Evolutionary conservation across 2,329 filamentous ascomycete genomes (phyloP).

Genomic region (Dryadomyces quercivorus): DNA sequence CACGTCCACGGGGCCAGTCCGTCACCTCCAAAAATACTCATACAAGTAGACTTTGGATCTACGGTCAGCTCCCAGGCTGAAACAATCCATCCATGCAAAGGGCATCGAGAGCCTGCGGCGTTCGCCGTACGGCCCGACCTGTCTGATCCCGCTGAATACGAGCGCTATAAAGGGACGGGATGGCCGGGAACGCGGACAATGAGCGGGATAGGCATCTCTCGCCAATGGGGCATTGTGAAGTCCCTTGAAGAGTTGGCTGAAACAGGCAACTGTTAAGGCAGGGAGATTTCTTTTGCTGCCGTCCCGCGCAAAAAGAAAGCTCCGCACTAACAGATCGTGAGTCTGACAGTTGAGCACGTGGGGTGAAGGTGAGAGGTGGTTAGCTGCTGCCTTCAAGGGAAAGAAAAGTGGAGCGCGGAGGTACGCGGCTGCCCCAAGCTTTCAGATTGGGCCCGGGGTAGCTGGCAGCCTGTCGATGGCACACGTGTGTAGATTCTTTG

Average conservation of each 20-base stretch:
- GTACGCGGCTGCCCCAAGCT: conserved; percentile 1
- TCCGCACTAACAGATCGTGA: neutral
- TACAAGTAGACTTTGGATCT: too few relatives aligned
- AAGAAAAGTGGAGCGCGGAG: neutral
- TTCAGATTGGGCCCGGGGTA: neutral
- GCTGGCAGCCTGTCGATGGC: conserved; percentile 6
- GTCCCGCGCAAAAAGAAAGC: neutral
- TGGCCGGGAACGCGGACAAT: too few relatives aligned
- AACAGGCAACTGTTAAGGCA: neutral
- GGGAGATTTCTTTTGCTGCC: neutral
- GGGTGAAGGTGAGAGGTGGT: neutral
- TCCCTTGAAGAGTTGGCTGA: neutral
- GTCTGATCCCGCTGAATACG: too few relatives aligned
- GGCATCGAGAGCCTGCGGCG: too few relatives aligned
- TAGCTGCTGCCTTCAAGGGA: neutral
- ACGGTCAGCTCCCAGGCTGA: too few relatives aligned
- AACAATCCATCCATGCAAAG: too few relatives aligned
- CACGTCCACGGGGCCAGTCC: too few relatives aligned
- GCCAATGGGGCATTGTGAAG: neutral
- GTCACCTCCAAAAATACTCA: too few relatives aligned
- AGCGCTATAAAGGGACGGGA: too few relatives aligned
- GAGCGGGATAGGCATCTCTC: too few relatives aligned
- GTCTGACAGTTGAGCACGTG: neutral
- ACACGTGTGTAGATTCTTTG: conserved; percentile 9
- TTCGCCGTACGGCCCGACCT: too few relatives aligned